Conservation (phyloP, 208 protist species). For the Leishmania major region DNA sequence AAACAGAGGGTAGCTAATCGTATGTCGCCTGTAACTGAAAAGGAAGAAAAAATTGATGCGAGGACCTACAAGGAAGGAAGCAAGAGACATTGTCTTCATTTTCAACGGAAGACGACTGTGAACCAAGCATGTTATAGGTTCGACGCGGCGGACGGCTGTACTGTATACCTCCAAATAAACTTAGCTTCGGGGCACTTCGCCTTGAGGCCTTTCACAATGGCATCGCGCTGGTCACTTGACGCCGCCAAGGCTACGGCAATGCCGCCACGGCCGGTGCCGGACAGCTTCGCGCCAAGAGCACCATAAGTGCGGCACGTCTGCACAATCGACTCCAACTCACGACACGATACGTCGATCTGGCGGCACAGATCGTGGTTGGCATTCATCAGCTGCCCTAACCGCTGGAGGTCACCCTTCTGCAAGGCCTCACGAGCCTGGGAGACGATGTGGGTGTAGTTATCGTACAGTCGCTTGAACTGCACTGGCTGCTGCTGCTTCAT, state of each 20-base stretch:
- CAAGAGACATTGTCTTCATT: background rate
- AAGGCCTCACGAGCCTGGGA: conserved; percentile 44
- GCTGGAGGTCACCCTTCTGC: conserved; percentile 38
- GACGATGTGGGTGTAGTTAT: conserved; percentile 48
- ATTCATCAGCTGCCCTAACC: conserved; percentile 68
- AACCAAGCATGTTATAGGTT: conserved; percentile 4
- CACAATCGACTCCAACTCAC: conserved; percentile 77
- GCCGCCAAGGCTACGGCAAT: conserved; percentile 66
- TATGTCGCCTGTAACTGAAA: background rate
- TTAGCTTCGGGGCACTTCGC: conserved; percentile 52
- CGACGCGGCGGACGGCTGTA: conserved; percentile 22
- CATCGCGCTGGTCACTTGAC: conserved; percentile 35
- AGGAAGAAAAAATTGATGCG: too few relatives aligned
- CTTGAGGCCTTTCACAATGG: conserved; percentile 44
- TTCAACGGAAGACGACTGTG: background rate
- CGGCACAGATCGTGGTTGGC: conserved; percentile 67
- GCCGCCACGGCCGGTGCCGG: conserved; percentile 80
- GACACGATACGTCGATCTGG: conserved; percentile 62
- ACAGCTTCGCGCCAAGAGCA: conserved; percentile 81
- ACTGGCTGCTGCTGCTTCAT: conserved; percentile 44
- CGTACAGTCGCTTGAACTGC: conserved; percentile 48
- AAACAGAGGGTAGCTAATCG: background rate
- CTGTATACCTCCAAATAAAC: conserved; percentile 79
- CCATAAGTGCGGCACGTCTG: conserved; percentile 38
- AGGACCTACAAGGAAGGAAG: background rate